Base-by-base conservation (phyloP, 1,139 yeast species). In the Geotrichum reessii region DNA sequence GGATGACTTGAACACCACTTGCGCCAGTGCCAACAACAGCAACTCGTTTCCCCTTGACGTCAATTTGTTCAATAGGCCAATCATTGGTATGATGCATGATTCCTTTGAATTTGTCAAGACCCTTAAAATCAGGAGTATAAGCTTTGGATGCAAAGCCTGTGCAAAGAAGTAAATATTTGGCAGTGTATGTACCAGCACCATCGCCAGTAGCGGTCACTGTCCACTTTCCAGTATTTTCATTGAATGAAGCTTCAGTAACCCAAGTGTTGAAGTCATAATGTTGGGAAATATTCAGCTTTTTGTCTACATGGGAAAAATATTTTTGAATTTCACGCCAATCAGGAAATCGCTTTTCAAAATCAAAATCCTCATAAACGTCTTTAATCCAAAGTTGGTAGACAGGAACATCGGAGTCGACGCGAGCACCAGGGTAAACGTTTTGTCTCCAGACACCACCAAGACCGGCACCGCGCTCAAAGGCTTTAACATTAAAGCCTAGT, bases 361-460 rank as follows among this genome's bases (percentile, higher is more conserved):
- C 71, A 82, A 83, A 80, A 56, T 73, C 75, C 42, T 68, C 69
- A 62, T 75, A 78, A 63, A 79, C 79, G 56, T 71, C 73, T 27
- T 74, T 75, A 57, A 74, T 74, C 42, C 79, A 74, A 61, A 80
- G 78, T 77, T 81, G 80, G 47, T 78, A 65, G 2, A 81, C 80
- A 2, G 83, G 83, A 57, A 79, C 76, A 65, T 78, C 82, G 31
- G 79, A 75, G 47, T 82, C 83, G 66, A 81, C 79, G 7, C 83
- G 61, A 2, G 71, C 71, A 46, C 71, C 83, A 3, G 83, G 83
- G 63, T 80, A 80, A 5, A 80, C 73, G 65, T 80, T 80, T 52
- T 81, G 79, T 67, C 74, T 77, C 83, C 83, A 80, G 47, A 82
- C 79, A 7, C 83, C 83, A 24, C 83, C 83, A 60, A 78, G 72